phyloP scores from a whole-genome alignment of 2,329 filamentous ascomycete species.

The Fusarium acutatum region DNA sequence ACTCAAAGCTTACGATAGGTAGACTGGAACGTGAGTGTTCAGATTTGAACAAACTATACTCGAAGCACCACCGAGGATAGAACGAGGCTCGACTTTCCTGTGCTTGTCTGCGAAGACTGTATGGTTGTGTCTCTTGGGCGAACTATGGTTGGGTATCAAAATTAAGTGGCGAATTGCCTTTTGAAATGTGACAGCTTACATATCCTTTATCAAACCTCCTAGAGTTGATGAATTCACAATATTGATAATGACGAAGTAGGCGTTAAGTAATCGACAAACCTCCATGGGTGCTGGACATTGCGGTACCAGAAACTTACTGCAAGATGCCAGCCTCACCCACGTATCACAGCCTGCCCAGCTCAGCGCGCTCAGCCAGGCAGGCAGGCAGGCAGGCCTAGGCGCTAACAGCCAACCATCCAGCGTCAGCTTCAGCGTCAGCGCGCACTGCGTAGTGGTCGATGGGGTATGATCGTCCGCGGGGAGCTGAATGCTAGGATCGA shows the following conservation, averaged over 20 bases:
- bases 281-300: not conserved
- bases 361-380: constrained; percentile 5
- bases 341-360: not conserved
- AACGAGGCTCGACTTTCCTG: not conserved
- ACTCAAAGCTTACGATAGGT: constrained; percentile 7
- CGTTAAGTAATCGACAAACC: not conserved
- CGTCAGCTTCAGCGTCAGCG: constrained; percentile 38
- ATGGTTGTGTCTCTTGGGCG: not conserved
- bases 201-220: not conserved
- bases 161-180: not conserved
- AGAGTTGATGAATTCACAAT: not conserved
- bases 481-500: constrained; percentile 17
- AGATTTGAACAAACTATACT: not conserved
- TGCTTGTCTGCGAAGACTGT: not conserved
- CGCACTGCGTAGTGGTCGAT: constrained; percentile 13
- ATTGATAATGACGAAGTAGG: constrained; percentile 5
- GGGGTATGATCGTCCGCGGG: constrained; percentile 21
- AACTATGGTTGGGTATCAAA: not conserved
- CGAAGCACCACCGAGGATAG: constrained; percentile 1
- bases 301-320: constrained; percentile 10
- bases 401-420: constrained; percentile 20
- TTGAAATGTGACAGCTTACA: not conserved
- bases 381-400: constrained; percentile 22
- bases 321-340: constrained; percentile 3
- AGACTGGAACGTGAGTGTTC: not conserved